Conservation (phyloP, 1,139 yeast genomes). For the Sugiyamaella castrensis region DNA sequence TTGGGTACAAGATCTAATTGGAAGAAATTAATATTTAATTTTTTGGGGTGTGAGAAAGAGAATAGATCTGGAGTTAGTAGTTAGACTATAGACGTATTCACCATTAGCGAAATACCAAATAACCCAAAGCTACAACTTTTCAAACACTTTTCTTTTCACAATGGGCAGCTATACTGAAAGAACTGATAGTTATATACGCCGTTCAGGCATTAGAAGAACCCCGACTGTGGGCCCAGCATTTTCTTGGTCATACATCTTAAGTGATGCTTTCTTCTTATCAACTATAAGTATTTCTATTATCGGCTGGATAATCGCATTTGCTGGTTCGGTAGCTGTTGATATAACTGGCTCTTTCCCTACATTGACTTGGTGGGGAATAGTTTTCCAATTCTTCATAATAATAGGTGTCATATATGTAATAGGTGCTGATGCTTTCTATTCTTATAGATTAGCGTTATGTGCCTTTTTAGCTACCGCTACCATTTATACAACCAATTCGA, state of each 20-base stretch:
- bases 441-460: conserved; percentile 60
- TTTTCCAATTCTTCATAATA: conserved; percentile 66
- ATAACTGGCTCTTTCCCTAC: conserved; percentile 54
- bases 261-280: conserved; percentile 43
- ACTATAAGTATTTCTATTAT: conserved; percentile 37
- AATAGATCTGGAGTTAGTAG: too few relatives aligned
- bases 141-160: background rate
- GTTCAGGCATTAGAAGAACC: conserved; percentile 9
- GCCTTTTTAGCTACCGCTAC: conserved; percentile 64
- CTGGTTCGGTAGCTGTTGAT: conserved; percentile 63
- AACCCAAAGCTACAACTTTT: too few relatives aligned
- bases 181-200: conserved; percentile 16
- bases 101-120: too few relatives aligned
- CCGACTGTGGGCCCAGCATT: conserved; percentile 17
- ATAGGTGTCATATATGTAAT: conserved; percentile 56
- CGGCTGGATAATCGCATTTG: conserved; percentile 80
- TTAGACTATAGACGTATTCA: too few relatives aligned
- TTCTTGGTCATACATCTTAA: conserved; percentile 30
- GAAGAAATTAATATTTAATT: too few relatives aligned
- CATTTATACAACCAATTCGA: conserved; percentile 77
- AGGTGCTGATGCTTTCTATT: conserved; percentile 64
- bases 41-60: too few relatives aligned
- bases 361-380: conserved; percentile 98
- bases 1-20: too few relatives aligned
- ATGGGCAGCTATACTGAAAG: conserved; percentile 14